A percentile compares a stretch with the other conserved stretches of the same genome.
These are phyloP conservation scores for Iris pallida DNA, from an alignment of 116 monocot species.

Conservation along the genomic window DNA sequence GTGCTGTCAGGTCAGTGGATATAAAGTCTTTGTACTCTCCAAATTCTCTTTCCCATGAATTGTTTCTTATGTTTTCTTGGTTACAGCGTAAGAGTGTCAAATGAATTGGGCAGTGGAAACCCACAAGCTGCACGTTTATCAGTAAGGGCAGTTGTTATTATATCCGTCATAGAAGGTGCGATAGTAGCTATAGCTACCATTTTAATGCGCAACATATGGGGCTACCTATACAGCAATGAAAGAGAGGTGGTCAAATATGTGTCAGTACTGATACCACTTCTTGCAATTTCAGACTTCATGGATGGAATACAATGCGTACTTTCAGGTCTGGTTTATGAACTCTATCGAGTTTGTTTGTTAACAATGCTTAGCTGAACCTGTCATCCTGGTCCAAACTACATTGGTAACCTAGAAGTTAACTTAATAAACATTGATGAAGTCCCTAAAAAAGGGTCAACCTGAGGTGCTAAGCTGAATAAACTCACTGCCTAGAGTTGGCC, in stretches of 20 bases:
- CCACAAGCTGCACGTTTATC: conserved; percentile 31
- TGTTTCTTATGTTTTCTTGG: not conserved
- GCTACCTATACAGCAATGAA: conserved; percentile 46
- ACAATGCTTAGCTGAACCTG: too few species aligned
- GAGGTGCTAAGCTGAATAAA: not conserved
- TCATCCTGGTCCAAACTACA: not conserved
- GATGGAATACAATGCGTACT: conserved; percentile 54
- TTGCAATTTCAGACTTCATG: conserved; percentile 35
- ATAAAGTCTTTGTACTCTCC: too few species aligned
- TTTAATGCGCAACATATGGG: conserved; percentile 36
- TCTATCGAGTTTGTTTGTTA: not conserved
- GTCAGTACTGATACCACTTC: conserved; percentile 38
- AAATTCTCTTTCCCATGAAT: not conserved
- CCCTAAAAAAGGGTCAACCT: not conserved
- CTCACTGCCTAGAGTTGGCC: not conserved
- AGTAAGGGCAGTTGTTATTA: conserved; percentile 15
- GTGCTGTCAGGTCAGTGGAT: conserved; percentile 13
- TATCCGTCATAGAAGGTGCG: conserved; percentile 24
- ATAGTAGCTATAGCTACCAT: conserved; percentile 17
- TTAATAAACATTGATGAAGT: not conserved
- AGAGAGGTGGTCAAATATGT: conserved; percentile 34
- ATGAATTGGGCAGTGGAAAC: conserved; percentile 48
- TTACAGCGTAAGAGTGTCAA: conserved; percentile 43
- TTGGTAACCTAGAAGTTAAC: not conserved
- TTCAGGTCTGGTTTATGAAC: conserved; percentile 29